Conservation (phyloP, 352 stramenopile species). For the Poterioochromonas sp. region DNA sequence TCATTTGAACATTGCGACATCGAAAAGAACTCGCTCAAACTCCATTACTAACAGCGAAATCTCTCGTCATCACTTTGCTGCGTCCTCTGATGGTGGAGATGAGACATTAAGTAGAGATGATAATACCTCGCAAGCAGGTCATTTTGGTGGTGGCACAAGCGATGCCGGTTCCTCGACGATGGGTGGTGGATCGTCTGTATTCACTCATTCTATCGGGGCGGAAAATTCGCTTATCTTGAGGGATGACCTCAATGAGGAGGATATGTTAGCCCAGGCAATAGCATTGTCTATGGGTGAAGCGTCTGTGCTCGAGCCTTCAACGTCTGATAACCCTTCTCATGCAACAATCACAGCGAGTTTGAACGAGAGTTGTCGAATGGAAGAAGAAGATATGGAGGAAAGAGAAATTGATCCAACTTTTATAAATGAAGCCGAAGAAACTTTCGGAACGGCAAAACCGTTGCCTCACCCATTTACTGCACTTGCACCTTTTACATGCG, state of each 20-base stretch:
- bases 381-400: too few relatives aligned
- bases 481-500: too few relatives aligned
- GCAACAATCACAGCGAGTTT: neutral
- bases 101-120: neutral
- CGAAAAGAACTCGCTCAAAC: neutral
- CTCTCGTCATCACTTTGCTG: neutral
- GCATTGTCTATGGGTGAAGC: neutral
- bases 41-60: neutral
- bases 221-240: neutral
- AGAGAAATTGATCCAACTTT: too few relatives aligned
- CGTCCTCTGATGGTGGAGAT: neutral
- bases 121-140: neutral
- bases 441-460: too few relatives aligned
- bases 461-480: too few relatives aligned
- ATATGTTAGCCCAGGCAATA: neutral
- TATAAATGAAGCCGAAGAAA: too few relatives aligned
- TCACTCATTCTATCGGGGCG: neutral
- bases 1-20: neutral
- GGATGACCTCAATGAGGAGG: neutral
- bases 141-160: neutral
- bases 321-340: neutral
- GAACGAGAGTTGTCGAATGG: too few relatives aligned
- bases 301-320: too few relatives aligned
- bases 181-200: too few relatives aligned
- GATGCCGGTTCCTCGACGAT: conserved; percentile 3